A percentile compares a stretch with the other conserved stretches of the same genome.
These are phyloP conservation scores for Tolypocladium inflatum DNA, from an alignment of 2,329 filamentous ascomycete genomes.

Conservation along the genomic window DNA sequence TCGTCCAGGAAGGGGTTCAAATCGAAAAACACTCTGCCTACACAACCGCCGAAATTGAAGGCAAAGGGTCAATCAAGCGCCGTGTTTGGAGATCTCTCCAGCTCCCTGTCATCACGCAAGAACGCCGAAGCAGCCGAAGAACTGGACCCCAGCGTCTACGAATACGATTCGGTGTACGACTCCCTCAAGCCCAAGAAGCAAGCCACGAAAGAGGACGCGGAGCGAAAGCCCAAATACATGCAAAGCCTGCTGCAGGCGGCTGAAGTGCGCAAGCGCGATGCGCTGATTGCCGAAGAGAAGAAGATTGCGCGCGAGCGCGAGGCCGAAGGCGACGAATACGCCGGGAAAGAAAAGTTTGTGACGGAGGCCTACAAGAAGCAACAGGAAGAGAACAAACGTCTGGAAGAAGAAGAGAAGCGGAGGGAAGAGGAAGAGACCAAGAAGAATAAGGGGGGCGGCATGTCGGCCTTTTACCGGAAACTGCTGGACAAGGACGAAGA, in stretches of 20 bases:
- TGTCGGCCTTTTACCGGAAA: slow-evolving; percentile 70
- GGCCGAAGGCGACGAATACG: slow-evolving; percentile 71
- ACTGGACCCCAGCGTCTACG: slow-evolving; percentile 67
- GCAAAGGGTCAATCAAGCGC: slow-evolving; percentile 30
- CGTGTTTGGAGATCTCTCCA: slow-evolving; percentile 58
- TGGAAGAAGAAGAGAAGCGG: slow-evolving; percentile 63
- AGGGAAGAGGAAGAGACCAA: slow-evolving; percentile 55
- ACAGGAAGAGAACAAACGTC: slow-evolving; percentile 60
- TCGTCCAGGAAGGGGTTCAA: slow-evolving; percentile 23
- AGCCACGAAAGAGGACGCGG: slow-evolving; percentile 40
- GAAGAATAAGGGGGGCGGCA: slow-evolving; percentile 56
- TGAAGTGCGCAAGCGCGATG: slow-evolving; percentile 67
- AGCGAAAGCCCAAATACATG: slow-evolving; percentile 72
- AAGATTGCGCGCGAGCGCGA: slow-evolving; percentile 69
- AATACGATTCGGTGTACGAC: slow-evolving; percentile 78
- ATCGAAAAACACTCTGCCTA: slow-evolving; percentile 20
- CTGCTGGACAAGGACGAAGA: slow-evolving; percentile 63
- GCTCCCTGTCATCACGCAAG: slow-evolving; percentile 51
- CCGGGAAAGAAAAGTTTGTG: slow-evolving; percentile 78
- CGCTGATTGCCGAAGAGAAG: slow-evolving; percentile 71
- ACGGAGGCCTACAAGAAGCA: slow-evolving; percentile 75
- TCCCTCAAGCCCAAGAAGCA: slow-evolving; percentile 60
- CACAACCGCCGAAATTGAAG: slow-evolving; percentile 33
- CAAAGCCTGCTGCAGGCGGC: slow-evolving; percentile 62
- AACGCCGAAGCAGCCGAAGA: slow-evolving; percentile 56